Evolutionary conservation across 2,329 filamentous ascomycete genomes (phyloP).

Genomic region (Onygenales sp.): DNA sequence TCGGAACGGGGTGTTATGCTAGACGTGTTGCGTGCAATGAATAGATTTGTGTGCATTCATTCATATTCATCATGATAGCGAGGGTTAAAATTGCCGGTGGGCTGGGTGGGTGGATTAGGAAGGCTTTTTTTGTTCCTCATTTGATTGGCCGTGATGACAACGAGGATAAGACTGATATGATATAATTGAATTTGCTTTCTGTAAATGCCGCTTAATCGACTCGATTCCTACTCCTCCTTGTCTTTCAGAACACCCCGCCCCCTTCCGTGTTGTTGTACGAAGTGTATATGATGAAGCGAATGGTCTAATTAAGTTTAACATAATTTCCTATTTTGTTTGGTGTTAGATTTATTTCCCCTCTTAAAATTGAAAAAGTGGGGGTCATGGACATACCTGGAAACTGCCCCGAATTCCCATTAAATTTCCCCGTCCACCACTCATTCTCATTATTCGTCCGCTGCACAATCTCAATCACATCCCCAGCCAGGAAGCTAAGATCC

Average conservation of each 20-base stretch:
- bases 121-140: no score
- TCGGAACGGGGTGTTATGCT: no score
- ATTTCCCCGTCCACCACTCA: slow-evolving; percentile 89
- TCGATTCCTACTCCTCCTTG: no score
- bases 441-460: slow-evolving; percentile 79
- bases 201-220: neutral
- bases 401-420: slow-evolving; percentile 74
- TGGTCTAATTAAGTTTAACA: slow-evolving; percentile 28
- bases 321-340: slow-evolving; percentile 28
- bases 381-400: slow-evolving; percentile 69
- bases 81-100: no score
- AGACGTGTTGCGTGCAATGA: no score
- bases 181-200: neutral
- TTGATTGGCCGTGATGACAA: no score
- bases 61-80: no score
- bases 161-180: no score
- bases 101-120: no score
- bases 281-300: neutral
- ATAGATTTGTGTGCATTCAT: no score
- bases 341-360: neutral
- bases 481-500: slow-evolving; percentile 80
- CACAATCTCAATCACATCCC: slow-evolving; percentile 84
- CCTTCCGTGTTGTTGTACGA: neutral
- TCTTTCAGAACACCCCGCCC: no score
- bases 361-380: neutral